These are phyloP conservation scores for Barnettozyma californica DNA, from an alignment of 805 yeast genomes.

Conservation along the genomic window DNA sequence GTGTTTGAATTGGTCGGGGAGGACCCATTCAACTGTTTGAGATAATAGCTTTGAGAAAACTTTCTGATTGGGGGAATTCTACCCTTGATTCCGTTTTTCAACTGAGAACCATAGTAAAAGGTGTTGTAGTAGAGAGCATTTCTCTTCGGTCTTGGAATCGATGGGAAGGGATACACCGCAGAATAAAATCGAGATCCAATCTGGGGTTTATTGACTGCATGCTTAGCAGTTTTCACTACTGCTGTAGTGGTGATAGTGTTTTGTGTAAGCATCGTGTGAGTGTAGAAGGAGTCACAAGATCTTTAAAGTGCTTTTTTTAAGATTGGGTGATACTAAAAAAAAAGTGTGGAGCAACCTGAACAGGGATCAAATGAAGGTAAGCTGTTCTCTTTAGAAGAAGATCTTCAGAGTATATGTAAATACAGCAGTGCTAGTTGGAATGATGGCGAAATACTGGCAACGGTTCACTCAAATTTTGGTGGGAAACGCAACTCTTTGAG, in stretches of 20 bases:
- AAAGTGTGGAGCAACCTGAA: not conserved
- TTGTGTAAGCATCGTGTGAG: slow-evolving; percentile 9
- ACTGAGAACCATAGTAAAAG: slow-evolving; percentile 31
- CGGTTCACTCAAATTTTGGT: not conserved
- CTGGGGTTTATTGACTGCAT: slow-evolving; percentile 2
- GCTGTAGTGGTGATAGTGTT: not conserved
- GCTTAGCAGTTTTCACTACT: slow-evolving; percentile 1
- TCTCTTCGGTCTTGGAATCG: slow-evolving; percentile 53
- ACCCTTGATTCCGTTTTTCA: slow-evolving; percentile 26
- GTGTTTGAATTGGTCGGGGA: slow-evolving; percentile 11
- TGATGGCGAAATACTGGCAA: not conserved
- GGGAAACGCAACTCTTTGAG: not conserved
- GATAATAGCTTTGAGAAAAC: slow-evolving; percentile 20
- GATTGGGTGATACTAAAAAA: not conserved
- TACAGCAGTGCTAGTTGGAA: slow-evolving; percentile 1
- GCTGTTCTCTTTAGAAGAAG: not conserved
- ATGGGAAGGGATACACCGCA: slow-evolving; percentile 39
- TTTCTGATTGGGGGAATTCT: slow-evolving; percentile 25
- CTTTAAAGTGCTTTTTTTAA: not conserved
- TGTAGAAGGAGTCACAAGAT: slow-evolving; percentile 6
- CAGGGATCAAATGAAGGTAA: not conserved
- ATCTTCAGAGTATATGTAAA: not conserved
- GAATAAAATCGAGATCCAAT: slow-evolving; percentile 18
- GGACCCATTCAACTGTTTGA: slow-evolving; percentile 20
- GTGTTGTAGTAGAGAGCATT: slow-evolving; percentile 45